Percentiles rank a stretch among this genome's conserved stretches.
phyloP scores from a whole-genome alignment of 768 basidiomycete species.

The Pholiota molesta region DNA sequence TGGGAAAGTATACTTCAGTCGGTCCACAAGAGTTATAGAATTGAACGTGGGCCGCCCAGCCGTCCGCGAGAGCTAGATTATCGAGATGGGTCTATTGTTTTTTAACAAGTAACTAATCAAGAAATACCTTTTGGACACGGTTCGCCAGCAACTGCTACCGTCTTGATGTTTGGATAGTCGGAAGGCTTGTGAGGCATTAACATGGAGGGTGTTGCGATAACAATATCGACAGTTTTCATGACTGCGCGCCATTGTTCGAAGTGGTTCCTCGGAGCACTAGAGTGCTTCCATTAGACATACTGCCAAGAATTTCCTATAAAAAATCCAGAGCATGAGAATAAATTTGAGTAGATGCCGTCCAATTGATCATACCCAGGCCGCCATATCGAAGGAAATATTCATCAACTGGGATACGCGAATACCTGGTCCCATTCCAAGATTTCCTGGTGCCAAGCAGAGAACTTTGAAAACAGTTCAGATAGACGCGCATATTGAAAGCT shows the following conservation, averaged over 20 bases:
- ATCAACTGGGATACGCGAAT: conserved; percentile 59
- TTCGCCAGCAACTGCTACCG: conserved; percentile 60
- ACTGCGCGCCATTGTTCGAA: conserved; percentile 53
- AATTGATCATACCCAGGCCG: conserved; percentile 50
- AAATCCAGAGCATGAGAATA: conserved; percentile 31
- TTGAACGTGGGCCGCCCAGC: conserved; percentile 44
- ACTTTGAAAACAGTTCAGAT: conserved; percentile 28
- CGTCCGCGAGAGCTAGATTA: conserved; percentile 39
- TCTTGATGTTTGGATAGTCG: conserved; percentile 57
- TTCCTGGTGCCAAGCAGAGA: conserved; percentile 50
- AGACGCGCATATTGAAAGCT: background rate
- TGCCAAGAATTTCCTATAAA: conserved; percentile 57
- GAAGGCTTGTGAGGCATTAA: conserved; percentile 50
- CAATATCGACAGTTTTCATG: conserved; percentile 55
- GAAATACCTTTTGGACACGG: conserved; percentile 52
- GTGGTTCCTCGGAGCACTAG: conserved; percentile 56
- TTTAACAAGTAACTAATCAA: background rate
- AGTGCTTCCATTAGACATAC: conserved; percentile 55
- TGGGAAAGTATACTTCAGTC: conserved; percentile 45
- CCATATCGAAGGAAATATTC: conserved; percentile 71
- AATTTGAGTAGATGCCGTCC: conserved; percentile 15
- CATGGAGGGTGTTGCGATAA: conserved; percentile 62
- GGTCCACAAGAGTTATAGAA: conserved; percentile 62
- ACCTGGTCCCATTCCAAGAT: conserved; percentile 59
- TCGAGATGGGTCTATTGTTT: background rate